phyloP scores from a whole-genome alignment of 345 rosid genomes.

The Kernera saxatilis region DNA sequence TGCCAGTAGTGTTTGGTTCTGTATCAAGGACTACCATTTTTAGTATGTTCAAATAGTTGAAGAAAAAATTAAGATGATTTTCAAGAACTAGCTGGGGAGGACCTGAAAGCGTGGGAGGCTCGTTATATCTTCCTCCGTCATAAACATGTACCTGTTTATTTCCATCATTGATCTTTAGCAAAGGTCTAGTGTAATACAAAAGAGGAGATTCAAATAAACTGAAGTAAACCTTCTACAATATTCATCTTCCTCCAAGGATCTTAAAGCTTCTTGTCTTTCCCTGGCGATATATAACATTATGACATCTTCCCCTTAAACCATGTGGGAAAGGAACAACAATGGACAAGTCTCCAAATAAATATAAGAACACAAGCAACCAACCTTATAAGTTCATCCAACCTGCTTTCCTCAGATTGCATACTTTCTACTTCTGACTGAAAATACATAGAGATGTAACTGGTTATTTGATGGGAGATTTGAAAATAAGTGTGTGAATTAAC shows the following conservation, averaged over 20 bases:
- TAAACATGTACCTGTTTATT: slow-evolving; percentile 48
- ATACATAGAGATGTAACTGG: neutral
- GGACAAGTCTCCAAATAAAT: neutral
- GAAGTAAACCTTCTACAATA: slow-evolving; percentile 36
- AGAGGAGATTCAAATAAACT: neutral
- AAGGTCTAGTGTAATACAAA: neutral
- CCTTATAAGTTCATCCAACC: slow-evolving; percentile 63
- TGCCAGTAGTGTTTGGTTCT: slow-evolving; percentile 59
- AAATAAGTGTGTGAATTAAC: neutral
- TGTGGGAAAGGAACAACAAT: neutral
- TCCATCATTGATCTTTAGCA: slow-evolving; percentile 7
- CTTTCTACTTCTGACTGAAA: slow-evolving; percentile 53
- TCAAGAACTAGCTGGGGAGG: slow-evolving; percentile 17
- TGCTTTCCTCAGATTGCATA: slow-evolving; percentile 44
- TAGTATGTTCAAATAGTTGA: neutral
- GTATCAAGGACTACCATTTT: slow-evolving; percentile 22
- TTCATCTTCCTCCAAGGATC: slow-evolving; percentile 49
- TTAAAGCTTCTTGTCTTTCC: slow-evolving; percentile 50
- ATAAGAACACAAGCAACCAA: slow-evolving; percentile 26
- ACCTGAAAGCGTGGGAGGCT: slow-evolving; percentile 64
- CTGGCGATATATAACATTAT: slow-evolving; percentile 34
- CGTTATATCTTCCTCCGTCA: slow-evolving; percentile 56
- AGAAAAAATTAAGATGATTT: neutral
- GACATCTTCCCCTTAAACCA: slow-evolving; percentile 14
- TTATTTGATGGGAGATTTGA: neutral